Base-by-base conservation (phyloP, 2,329 filamentous ascomycete species). In the Metarhizium anisopliae region DNA sequence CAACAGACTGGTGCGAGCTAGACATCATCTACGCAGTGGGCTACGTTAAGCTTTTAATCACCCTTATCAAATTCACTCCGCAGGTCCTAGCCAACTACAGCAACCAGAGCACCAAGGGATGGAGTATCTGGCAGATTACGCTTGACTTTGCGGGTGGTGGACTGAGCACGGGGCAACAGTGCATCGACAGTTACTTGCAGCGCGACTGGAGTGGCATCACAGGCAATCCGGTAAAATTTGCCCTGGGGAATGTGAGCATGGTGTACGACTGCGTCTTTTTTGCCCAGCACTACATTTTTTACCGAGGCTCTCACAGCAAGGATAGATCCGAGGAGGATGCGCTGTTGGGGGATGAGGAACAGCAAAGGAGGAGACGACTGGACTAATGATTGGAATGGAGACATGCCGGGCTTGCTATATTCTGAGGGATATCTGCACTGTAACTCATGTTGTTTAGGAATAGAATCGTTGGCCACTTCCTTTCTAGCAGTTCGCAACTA, bases 141-240 rank as follows among this genome's bases (percentile, higher is more conserved):
- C 78, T 96, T 10, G 94, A 97, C 68, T 80, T 96, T 58, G 75
- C 78, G 1, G 94, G 94, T 42, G 91, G 93, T 40, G 67, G 94
- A 18, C 75, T 97, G 52, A 95, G 90, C 58, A 79, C 96, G 53
- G 73, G 81, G 2, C 94, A 99, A 72, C 80, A 95, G 59, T 74
- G 86, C 25, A 85, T 97, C 59, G 94, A 97, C 73, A 91, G 90
- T 58, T 90, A 86, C 57, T 73, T 95, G 42, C 85, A 94, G 69
- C 80, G 80, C 55, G 90, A 96, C 73, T 96, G 93, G 92, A 88
- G 86, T 51, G 94, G 93, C 25, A 78, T 97, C 56, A 91, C 86
- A 0, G 93, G 92, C 1, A 97, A 97, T 69, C 90, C 91, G 0
- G 86, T 94, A 63, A 99, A 97, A 74, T 84, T 97, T 57, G 84